A percentile compares a stretch with the other conserved stretches of the same genome.
These are phyloP conservation scores for Trichoderma oligosporum DNA, from an alignment of 2,329 filamentous ascomycete genomes.

Conservation along the genomic window DNA sequence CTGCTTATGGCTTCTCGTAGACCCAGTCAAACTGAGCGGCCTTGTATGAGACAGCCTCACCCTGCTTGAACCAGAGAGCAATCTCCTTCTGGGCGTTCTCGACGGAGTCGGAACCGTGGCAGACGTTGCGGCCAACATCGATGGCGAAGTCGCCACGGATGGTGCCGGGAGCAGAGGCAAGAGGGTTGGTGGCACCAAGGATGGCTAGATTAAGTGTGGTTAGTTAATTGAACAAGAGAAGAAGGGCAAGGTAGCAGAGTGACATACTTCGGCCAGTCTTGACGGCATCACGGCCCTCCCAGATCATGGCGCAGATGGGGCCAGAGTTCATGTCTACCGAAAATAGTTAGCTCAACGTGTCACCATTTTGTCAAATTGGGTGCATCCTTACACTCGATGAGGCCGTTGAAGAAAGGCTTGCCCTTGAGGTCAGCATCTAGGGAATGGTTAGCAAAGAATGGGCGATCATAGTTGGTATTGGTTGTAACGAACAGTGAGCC, in stretches of 20 bases:
- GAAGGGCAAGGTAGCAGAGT: not conserved
- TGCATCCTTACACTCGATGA: constrained; percentile 73
- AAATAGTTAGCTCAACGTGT: constrained; percentile 17
- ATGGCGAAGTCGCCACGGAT: constrained; percentile 94
- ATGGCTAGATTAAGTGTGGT: constrained; percentile 57
- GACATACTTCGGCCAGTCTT: constrained; percentile 89
- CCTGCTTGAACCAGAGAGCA: constrained; percentile 92
- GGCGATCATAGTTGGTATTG: not conserved
- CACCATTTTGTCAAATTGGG: not conserved
- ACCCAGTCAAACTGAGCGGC: constrained; percentile 83
- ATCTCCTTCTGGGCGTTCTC: constrained; percentile 99
- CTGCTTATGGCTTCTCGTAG: constrained; percentile 76
- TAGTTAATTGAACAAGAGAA: constrained; percentile 21
- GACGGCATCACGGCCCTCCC: constrained; percentile 97
- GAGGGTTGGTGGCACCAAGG: constrained; percentile 98
- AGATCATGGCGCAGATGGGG: constrained; percentile 98
- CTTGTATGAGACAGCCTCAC: constrained; percentile 84
- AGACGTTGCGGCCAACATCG: constrained; percentile 88
- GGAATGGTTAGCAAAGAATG: not conserved
- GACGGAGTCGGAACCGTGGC: constrained; percentile 98
- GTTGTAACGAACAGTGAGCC: constrained; percentile 69
- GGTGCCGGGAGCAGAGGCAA: constrained; percentile 90
- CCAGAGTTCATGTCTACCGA: constrained; percentile 86
- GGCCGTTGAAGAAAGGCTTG: constrained; percentile 96
- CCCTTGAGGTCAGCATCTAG: constrained; percentile 77